phyloP scores from a whole-genome alignment of 305 asterid genomes.

The Fraxinus sp. region DNA sequence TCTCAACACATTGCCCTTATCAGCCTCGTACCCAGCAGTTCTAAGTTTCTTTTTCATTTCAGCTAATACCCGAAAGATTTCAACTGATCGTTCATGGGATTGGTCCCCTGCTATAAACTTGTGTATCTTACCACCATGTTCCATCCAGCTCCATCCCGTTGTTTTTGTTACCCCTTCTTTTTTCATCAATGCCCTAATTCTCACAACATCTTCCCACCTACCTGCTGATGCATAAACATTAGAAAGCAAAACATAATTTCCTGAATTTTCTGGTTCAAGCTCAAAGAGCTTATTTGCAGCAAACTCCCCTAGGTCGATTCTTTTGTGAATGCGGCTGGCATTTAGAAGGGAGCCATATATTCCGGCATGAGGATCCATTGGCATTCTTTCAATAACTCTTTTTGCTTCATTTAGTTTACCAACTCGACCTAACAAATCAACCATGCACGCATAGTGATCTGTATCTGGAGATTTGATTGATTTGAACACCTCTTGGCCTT shows the following conservation, averaged over 20 bases:
- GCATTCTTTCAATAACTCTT: constrained; percentile 48
- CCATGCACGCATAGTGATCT: constrained; percentile 67
- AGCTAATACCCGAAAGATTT: constrained; percentile 38
- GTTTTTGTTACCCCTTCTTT: constrained; percentile 16
- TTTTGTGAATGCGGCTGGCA: constrained; percentile 60
- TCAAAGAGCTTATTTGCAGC: constrained; percentile 67
- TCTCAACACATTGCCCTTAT: constrained; percentile 50
- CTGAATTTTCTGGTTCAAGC: constrained; percentile 70
- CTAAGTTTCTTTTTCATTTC: constrained; percentile 47
- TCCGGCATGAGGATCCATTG: constrained; percentile 33
- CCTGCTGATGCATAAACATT: constrained; percentile 48
- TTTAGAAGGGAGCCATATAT: constrained; percentile 62
- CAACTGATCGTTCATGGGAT: constrained; percentile 46
- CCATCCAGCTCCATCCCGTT: constrained; percentile 63
- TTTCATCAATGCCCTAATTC: constrained; percentile 25
- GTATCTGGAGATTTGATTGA: constrained; percentile 54
- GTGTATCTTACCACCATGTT: constrained; percentile 51
- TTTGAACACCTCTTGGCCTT: constrained; percentile 51
- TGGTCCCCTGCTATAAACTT: constrained; percentile 54
- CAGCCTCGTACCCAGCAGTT: constrained; percentile 53
- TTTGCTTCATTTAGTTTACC: constrained; percentile 75
- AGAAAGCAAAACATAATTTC: constrained; percentile 61
- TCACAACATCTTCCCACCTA: constrained; percentile 61
- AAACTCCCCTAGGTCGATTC: constrained; percentile 63
- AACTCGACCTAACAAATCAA: constrained; percentile 64